These are phyloP conservation scores for Phaeosphaeria sp. DNA, from an alignment of 2,329 filamentous ascomycete species.

Conservation along the genomic window DNA sequence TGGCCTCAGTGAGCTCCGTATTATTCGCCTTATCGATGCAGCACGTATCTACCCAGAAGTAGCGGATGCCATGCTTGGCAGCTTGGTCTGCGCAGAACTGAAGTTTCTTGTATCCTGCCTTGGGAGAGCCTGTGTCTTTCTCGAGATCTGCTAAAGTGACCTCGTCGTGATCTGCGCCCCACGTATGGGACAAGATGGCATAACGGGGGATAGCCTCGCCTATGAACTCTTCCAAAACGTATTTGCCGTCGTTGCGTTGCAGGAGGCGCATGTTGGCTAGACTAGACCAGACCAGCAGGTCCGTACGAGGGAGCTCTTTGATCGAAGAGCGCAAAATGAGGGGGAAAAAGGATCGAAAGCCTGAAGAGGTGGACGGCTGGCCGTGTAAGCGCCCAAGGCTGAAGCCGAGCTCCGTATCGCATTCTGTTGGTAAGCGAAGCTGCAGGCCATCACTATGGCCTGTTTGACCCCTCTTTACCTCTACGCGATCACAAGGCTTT, in stretches of 20 bases:
- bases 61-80: conserved; percentile 4
- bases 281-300: not conserved
- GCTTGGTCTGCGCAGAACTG: conserved; percentile 9
- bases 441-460: no score
- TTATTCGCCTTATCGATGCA: not conserved
- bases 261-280: not conserved
- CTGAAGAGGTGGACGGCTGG: not conserved
- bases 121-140: not conserved
- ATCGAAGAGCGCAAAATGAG: no score
- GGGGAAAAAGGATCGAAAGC: not conserved
- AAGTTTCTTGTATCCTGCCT: conserved; percentile 3
- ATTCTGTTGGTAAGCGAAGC: not conserved
- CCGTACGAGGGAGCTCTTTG: no score
- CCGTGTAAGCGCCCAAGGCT: not conserved
- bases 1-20: not conserved
- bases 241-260: not conserved
- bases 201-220: not conserved
- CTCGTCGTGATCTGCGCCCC: conserved; percentile 1
- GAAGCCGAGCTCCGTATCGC: not conserved
- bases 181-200: conserved; percentile 6
- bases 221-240: not conserved
- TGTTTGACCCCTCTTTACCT: no score
- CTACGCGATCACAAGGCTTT: no score
- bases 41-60: not conserved
- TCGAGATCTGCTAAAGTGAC: conserved; percentile 4